A percentile compares a stretch with the other conserved stretches of the same genome.
phyloP scores from a whole-genome alignment of 148 eudicot species.

The Amaranthus hypochondriacus region DNA sequence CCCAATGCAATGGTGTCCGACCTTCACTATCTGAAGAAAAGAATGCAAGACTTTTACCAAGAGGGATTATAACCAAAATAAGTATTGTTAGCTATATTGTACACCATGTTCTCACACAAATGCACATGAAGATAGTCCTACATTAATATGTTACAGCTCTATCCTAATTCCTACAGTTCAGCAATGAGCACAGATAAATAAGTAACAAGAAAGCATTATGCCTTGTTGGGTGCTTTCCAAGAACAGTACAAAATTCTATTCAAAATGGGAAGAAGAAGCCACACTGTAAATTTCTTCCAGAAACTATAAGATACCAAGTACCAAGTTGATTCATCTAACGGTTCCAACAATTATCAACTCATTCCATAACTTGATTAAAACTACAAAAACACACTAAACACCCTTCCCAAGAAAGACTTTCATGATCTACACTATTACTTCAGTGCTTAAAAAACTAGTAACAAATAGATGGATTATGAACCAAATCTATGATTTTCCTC shows the following conservation, averaged over 20 bases:
- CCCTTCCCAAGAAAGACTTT: no score
- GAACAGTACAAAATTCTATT: neutral
- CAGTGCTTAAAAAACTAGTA: no score
- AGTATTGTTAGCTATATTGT: neutral
- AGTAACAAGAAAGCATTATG: neutral
- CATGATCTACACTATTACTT: no score
- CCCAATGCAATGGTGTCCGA: conserved; percentile 95
- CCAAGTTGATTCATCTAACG: no score
- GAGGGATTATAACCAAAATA: neutral
- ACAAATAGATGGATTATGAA: neutral
- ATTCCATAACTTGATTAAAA: no score
- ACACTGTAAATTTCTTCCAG: no score
- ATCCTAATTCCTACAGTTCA: neutral
- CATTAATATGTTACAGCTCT: no score
- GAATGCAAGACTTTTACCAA: no score
- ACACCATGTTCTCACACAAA: neutral
- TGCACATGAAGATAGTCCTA: no score
- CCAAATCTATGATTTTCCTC: neutral
- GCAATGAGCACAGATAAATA: neutral
- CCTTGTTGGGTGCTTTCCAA: neutral
- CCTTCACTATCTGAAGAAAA: conserved; percentile 61
- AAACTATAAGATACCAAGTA: no score
- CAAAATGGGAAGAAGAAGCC: neutral
- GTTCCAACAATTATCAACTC: no score
- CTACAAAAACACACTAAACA: no score